Percentiles rank a stretch among this genome's conserved stretches.
phyloP scores from a whole-genome alignment of 2,329 filamentous ascomycete genomes.

The Fusarium mundagurra region DNA sequence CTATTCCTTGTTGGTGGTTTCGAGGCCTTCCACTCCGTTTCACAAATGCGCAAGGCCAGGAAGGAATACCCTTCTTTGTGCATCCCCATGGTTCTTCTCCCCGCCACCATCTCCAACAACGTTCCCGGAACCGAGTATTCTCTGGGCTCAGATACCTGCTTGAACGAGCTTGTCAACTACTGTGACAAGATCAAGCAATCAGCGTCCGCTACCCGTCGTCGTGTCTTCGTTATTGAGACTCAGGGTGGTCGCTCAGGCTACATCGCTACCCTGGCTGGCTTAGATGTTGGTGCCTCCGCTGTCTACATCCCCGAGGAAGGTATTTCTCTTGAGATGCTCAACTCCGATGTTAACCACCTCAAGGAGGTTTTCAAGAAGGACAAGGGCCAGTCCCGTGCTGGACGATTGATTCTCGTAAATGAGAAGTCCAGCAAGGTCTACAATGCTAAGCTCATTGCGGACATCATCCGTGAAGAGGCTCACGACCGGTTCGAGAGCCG shows the following conservation, averaged over 20 bases:
- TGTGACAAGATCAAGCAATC: conserved; percentile 98
- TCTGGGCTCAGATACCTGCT: conserved; percentile 92
- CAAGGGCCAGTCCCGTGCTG: conserved; percentile 86
- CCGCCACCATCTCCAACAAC: conserved; percentile 99
- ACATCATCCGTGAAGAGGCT: conserved; percentile 94
- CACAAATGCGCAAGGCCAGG: conserved; percentile 84
- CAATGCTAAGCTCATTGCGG: conserved; percentile 90
- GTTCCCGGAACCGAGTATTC: conserved; percentile 98
- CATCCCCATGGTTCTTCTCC: conserved; percentile 90
- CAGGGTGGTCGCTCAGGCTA: conserved; percentile 96
- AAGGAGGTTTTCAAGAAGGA: conserved; percentile 87
- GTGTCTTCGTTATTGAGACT: conserved; percentile 97
- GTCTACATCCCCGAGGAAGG: conserved; percentile 98
- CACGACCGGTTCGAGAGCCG: conserved; percentile 92
- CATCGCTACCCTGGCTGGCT: conserved; percentile 87
- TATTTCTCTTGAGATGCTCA: conserved; percentile 91
- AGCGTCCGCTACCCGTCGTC: conserved; percentile 88
- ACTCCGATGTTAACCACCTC: conserved; percentile 87
- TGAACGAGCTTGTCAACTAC: conserved; percentile 94
- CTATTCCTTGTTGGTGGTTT: conserved; percentile 95
- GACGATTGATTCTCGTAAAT: conserved; percentile 95
- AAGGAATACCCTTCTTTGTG: conserved; percentile 84
- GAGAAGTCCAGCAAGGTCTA: conserved; percentile 93
- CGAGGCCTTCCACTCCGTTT: conserved; percentile 93
- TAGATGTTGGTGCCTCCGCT: conserved; percentile 90